Percentiles rank a stretch among this genome's conserved stretches.
These are phyloP conservation scores for Niebla homalea DNA, from an alignment of 495 filamentous ascomycete genomes.

Conservation along the genomic window DNA sequence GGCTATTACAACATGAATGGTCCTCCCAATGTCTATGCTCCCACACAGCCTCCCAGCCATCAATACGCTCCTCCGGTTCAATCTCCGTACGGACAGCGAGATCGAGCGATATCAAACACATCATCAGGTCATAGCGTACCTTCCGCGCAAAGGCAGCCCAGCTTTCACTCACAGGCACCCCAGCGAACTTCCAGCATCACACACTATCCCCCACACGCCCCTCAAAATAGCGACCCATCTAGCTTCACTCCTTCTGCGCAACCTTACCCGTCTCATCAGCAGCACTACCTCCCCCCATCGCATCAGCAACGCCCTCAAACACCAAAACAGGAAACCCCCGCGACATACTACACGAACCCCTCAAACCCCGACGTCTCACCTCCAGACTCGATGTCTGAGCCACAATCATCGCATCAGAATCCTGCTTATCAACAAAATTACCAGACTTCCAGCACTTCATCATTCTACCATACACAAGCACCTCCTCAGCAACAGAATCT, in stretches of 20 bases:
- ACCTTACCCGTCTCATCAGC: conserved; percentile 8
- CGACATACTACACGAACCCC: conserved; percentile 9
- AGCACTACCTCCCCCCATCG: conserved; percentile 6
- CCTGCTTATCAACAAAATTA: conserved; percentile 11
- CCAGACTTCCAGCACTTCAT: conserved; percentile 24
- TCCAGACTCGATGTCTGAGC: conserved; percentile 11
- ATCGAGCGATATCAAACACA: conserved; percentile 15
- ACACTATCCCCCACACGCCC: conserved; percentile 6
- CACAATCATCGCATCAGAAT: conserved; percentile 13
- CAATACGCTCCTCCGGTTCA: conserved; percentile 13
- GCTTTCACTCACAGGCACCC: conserved; percentile 13
- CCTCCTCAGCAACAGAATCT: conserved; percentile 16
- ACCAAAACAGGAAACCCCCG: conserved; percentile 10
- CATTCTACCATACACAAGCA: conserved; percentile 17
- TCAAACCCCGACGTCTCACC: conserved; percentile 14
- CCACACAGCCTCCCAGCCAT: conserved; percentile 19
- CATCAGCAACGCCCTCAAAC: conserved; percentile 12
- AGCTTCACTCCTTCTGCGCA: conserved; percentile 2
- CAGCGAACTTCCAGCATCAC: conserved; percentile 17
- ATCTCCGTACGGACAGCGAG: conserved; percentile 16
- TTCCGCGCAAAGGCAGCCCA: conserved; percentile 14
- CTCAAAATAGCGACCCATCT: conserved; percentile 4
- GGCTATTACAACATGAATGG: conserved; percentile 67
- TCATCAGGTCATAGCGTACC: conserved; percentile 7
- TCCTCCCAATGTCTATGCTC: conserved; percentile 23